Evolutionary conservation across 306 rosid species (phyloP), one percentile per base, ranked within the genome.

Genomic region (Cicer judaicum): DNA sequence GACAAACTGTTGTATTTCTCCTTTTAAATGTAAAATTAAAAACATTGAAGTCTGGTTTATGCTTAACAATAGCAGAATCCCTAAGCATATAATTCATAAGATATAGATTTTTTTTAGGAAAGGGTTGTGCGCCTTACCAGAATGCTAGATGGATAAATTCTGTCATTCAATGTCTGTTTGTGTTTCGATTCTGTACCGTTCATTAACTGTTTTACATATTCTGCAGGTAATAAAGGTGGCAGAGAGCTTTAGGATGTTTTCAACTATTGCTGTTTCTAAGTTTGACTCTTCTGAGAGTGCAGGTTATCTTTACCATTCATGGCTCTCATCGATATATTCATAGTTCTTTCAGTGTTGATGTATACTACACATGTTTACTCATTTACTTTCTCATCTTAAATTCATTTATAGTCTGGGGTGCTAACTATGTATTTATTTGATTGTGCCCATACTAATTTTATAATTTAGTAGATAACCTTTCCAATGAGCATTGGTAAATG

Each of bases 161-260:
- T 21, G 16, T 13, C 36, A 56, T 65, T 65, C 44, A 34, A 56
- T 60, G 16, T n/a, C 21, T 46, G 36, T 60, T 9, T 60, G 40
- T n/a, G 15, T 60, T 42, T 60, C 65, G 13, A 14, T 24, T 24
- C 41, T 60, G n/a, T 34, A 38, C 6, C 6, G 15, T 60, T 39
- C 41, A 66, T 13, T 79, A 70, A 79, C 68, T 61, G 14, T 67
- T 71, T 53, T 43, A 12, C 61, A 38, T 21, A 72, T 24, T 79
- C 64, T 86, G 77, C 89, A 93, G 97, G 96, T 89, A 72, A 78
- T 91, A 63, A 86, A 62, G 83, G 97, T 91, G 81, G 89, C 95
- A 13, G 95, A 91, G 59, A 89, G 78, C 71, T 94, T 91, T 80
- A 84, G 91, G 74, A 78, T 94, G 64, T 91, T 94, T 81, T 87